phyloP scores from a whole-genome alignment of 768 basidiomycete species.

The Collybiopsis confluens region DNA sequence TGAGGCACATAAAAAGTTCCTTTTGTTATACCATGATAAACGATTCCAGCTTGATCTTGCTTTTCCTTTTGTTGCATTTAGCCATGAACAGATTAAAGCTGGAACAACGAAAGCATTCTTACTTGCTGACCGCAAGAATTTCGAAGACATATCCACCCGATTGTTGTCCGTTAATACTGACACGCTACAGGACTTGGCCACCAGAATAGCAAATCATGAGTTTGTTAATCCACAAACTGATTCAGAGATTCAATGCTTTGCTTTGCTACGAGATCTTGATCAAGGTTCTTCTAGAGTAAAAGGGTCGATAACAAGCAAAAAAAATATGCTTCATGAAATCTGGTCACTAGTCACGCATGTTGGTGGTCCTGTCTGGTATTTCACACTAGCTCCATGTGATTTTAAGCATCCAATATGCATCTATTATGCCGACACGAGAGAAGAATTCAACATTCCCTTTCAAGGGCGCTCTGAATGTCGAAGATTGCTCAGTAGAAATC shows the following conservation, averaged over 20 bases:
- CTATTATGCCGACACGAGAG: slow-evolving; percentile 25
- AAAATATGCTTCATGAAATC: slow-evolving; percentile 14
- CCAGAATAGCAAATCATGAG: neutral
- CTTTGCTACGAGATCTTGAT: neutral
- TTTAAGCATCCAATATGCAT: slow-evolving; percentile 26
- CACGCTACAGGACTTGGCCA: neutral
- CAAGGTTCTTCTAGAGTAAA: slow-evolving; percentile 2
- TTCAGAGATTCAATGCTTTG: neutral
- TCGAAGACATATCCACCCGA: neutral
- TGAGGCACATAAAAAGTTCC: slow-evolving; percentile 18
- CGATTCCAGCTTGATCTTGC: slow-evolving; percentile 31
- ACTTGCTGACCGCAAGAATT: neutral
- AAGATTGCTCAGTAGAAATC: neutral
- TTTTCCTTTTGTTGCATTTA: slow-evolving; percentile 35
- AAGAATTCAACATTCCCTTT: slow-evolving; percentile 14
- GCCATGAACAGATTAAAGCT: slow-evolving; percentile 27
- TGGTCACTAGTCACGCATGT: slow-evolving; percentile 5
- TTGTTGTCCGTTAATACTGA: neutral
- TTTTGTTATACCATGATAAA: slow-evolving; percentile 36
- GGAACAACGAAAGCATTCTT: neutral
- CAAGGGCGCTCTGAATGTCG: too few species aligned
- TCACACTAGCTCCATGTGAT: slow-evolving; percentile 29
- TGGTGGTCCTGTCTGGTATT: slow-evolving; percentile 29
- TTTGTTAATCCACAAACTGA: neutral
- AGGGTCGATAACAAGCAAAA: slow-evolving; percentile 10